Base-by-base conservation (phyloP, 805 yeast genomes). In the Komagataella pseudopastoris region DNA sequence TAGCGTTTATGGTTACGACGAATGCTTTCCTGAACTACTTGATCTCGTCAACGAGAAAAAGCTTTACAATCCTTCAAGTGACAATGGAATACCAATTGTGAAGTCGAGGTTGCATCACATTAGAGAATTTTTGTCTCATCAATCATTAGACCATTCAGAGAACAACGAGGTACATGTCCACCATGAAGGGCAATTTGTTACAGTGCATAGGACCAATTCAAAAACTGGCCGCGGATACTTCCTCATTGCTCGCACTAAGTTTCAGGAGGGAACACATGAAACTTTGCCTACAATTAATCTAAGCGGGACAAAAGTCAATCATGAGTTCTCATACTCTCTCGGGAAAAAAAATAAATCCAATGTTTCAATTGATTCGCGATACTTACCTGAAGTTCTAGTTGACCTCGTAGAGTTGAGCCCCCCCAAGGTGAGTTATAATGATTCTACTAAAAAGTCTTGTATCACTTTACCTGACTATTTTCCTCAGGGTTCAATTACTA, bases 1-100 rank as follows among this genome's bases (percentile, higher is more conserved):
- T 2, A 84, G 96, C 1, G 95, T 88, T 0, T 83, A 86, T 67
- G 99, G 99, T 14, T 89, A 80, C 59, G 99, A 91, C 61, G 98
- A 91, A 67, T 78, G 91, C 50, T 93, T 84, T 64, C 97, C 97
- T 6, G 71, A 77, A 45, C 69, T 88, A 23, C 70, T 93, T 47
- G 84, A 90, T 61, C 83, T 91, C 46, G 99, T 91, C 16, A 68
- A 72, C 45, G 99, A 91, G 62, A 70, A 66, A 4, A 75, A 95
- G 54, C 67, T 66, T 4, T 91, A 91, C 60, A 68, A 76, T 2
- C 71, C 64, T 51, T 73, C 69, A 6, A 57, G 17, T 4, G 63
- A 65, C 23, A 54, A 63, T 17, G 98, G 98, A 45, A 90, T 91
- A 60, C 82, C 88, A 4, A 67, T 71, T 50, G 83, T 86, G n/a